These are phyloP conservation scores for Cutaneotrichosporon curvatum DNA, from an alignment of 1,284 basidiomycete genomes.

Conservation along the genomic window DNA sequence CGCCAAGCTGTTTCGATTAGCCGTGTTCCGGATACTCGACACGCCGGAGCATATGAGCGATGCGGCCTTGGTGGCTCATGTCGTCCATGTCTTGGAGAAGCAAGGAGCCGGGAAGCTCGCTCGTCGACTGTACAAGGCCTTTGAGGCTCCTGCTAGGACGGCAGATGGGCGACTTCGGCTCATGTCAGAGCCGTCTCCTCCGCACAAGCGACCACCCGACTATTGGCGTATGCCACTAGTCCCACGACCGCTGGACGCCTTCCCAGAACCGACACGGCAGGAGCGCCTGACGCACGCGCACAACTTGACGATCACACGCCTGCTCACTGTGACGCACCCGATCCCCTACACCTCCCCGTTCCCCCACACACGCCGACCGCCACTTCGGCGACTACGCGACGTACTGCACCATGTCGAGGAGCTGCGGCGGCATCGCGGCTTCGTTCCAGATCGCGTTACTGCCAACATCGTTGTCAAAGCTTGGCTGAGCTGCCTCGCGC, in stretches of 20 bases:
- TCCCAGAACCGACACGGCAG: constrained; percentile 2
- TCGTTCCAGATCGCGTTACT: constrained; percentile 38
- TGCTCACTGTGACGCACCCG: constrained; percentile 8
- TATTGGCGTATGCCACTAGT: constrained; percentile 9
- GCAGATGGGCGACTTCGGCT: constrained; percentile 1
- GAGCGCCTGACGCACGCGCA: constrained; percentile 12
- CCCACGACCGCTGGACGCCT: neutral
- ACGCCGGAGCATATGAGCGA: constrained; percentile 27
- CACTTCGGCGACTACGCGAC: constrained; percentile 25
- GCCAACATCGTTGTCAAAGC: constrained; percentile 37
- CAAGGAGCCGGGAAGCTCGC: constrained; percentile 34
- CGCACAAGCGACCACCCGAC: constrained; percentile 2
- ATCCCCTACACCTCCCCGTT: constrained; percentile 5
- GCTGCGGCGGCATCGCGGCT: constrained; percentile 25
- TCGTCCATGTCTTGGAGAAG: constrained; percentile 19
- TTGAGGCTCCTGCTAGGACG: constrained; percentile 3
- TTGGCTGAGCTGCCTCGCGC: constrained; percentile 23
- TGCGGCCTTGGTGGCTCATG: constrained; percentile 12
- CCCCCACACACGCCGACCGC: neutral
- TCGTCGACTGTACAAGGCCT: constrained; percentile 18
- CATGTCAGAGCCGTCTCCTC: neutral
- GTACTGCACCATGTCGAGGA: constrained; percentile 25
- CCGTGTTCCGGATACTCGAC: constrained; percentile 30
- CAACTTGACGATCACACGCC: constrained; percentile 10
- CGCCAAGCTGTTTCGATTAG: constrained; percentile 29